Conservation (phyloP, 2,329 filamentous ascomycete species). For the Penicillium italicum region DNA sequence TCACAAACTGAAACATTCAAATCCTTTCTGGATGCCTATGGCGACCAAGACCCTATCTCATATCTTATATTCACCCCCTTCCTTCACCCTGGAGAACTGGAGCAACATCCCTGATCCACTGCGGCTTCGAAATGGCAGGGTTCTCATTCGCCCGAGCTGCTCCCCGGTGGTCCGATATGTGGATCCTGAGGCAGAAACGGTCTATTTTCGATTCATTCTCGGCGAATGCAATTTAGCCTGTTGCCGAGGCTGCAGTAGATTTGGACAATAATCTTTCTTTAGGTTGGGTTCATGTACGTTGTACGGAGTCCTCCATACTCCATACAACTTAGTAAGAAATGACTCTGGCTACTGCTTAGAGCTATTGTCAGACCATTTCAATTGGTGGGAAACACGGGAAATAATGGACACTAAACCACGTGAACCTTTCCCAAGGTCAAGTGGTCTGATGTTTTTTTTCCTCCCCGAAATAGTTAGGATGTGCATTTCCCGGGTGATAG, state of each 20-base stretch:
- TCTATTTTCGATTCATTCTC: conserved; percentile 4
- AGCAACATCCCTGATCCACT: conserved; percentile 16
- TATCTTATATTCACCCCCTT: background rate
- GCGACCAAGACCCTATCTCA: background rate
- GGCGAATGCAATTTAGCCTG: background rate
- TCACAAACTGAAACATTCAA: background rate
- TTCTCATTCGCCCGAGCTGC: conserved; percentile 16
- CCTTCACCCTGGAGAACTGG: conserved; percentile 12
- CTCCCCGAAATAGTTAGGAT: background rate
- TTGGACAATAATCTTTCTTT: background rate
- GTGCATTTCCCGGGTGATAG: background rate
- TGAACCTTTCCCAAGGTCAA: background rate
- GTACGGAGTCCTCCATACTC: no score
- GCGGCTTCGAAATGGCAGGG: conserved; percentile 20
- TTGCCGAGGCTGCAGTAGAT: conserved; percentile 1
- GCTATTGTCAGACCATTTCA: background rate
- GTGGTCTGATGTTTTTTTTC: background rate
- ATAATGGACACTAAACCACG: background rate
- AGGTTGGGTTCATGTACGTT: background rate
- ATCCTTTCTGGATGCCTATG: background rate
- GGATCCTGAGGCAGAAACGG: conserved; percentile 19
- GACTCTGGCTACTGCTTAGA: no score
- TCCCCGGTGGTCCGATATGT: conserved; percentile 12
- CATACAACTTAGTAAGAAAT: background rate
- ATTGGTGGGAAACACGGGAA: background rate